phyloP scores from a whole-genome alignment of 2,329 filamentous ascomycete genomes.

The Fusarium domesticum region DNA sequence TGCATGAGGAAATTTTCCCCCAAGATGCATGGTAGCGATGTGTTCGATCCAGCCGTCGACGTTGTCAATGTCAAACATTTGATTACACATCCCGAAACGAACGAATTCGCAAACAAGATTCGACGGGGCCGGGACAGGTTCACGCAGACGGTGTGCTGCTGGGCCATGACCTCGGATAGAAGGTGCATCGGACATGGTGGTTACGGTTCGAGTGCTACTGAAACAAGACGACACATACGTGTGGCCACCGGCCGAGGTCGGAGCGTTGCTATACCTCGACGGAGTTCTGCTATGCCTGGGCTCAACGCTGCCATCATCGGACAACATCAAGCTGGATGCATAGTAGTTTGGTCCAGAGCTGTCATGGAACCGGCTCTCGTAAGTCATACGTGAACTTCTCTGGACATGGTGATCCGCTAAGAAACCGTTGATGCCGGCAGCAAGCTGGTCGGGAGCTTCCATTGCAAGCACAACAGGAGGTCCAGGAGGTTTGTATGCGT shows the following conservation, averaged over 20 bases:
- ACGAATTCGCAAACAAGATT: conserved; percentile 43
- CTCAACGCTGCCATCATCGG: conserved; percentile 4
- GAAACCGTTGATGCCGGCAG: no score
- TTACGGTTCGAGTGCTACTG: conserved; percentile 3
- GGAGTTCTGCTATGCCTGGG: no score
- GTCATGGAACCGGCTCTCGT: no score
- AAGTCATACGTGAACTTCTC: no score
- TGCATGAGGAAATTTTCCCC: conserved; percentile 32
- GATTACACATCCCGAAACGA: conserved; percentile 35
- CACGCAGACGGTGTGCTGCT: conserved; percentile 9
- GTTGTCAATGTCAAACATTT: conserved; percentile 38
- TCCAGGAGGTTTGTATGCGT: no score
- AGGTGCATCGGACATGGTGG: conserved; percentile 24
- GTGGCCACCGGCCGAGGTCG: conserved; percentile 13
- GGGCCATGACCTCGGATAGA: conserved; percentile 17
- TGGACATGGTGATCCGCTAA: no score
- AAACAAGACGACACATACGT: conserved; percentile 15
- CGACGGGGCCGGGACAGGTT: conserved; percentile 3
- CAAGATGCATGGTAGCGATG: conserved; percentile 38
- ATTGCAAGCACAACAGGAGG: no score
- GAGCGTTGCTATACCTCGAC: conserved; percentile 6
- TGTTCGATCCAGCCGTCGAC: conserved; percentile 47
- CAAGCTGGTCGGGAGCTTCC: no score
- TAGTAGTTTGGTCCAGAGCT: conserved; percentile 13
- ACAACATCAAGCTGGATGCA: conserved; percentile 13